These are phyloP conservation scores for Lipomyces chichibuensis DNA, from an alignment of 805 yeast species.

Conservation along the genomic window DNA sequence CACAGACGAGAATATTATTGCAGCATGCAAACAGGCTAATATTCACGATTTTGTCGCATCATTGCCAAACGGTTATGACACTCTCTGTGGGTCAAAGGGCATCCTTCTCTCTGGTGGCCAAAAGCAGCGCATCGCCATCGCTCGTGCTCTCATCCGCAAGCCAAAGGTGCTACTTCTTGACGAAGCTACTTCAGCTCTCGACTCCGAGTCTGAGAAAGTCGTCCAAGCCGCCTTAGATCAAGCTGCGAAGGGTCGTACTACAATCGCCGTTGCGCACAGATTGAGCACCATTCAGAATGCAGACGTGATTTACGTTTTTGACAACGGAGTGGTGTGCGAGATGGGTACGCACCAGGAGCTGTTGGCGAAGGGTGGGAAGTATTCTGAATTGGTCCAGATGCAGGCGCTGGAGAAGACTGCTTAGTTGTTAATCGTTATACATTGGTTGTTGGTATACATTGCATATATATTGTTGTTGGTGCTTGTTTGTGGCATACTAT, in stretches of 20 bases:
- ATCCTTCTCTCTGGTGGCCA: conserved; percentile 68
- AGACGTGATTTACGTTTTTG: conserved; percentile 55
- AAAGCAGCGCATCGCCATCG: conserved; percentile 65
- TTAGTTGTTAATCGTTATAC: not conserved
- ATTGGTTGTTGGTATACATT: not conserved
- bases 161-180: conserved; percentile 61
- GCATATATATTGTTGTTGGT: not conserved
- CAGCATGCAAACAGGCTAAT: conserved; percentile 57
- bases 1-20: conserved; percentile 45
- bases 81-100: conserved; percentile 53
- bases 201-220: conserved; percentile 63
- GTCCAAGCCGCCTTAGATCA: conserved; percentile 63
- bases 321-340: conserved; percentile 59
- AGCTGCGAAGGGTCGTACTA: conserved; percentile 66
- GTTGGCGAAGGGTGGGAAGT: conserved; percentile 44
- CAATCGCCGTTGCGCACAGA: conserved; percentile 76
- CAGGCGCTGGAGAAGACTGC: conserved; percentile 50
- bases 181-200: conserved; percentile 60
- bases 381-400: conserved; percentile 48
- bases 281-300: conserved; percentile 62
- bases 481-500: not conserved
- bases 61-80: conserved; percentile 59
- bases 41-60: conserved; percentile 53
- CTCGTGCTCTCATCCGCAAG: conserved; percentile 60
- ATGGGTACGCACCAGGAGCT: conserved; percentile 52